Evolutionary conservation across 768 basidiomycete species (phyloP), one percentile per base, ranked within the genome.

Genomic region (Boletus vermiculosoides): DNA sequence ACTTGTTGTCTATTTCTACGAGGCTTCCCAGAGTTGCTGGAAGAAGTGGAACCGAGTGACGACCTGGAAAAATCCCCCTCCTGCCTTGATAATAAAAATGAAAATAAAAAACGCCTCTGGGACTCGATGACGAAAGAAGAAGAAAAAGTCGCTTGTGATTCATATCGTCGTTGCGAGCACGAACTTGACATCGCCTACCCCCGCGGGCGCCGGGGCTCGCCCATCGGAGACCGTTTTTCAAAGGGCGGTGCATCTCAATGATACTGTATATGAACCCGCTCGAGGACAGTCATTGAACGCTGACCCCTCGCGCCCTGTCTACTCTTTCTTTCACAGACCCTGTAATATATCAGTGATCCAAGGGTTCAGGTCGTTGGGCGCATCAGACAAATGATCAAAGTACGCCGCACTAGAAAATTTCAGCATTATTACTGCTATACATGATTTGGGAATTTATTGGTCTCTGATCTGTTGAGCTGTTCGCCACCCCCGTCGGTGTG

Each of bases 391-490:
- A 41, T 47, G 44, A 5, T 22, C n/a, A 9, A 23, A n/a, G 23
- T 18, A 11, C 54, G 22, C 18, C 13, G 18, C 13, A 28, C n/a
- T n/a, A n/a, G 16, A n/a, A 3, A 22, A n/a, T 2, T n/a, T 25
- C 15, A 11, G 22, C 16, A 5, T 40, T 46, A 10, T 33, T 28
- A 41, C 30, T 31, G 40, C n/a, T 52, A 10, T 55, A 56, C 60
- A 59, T 12, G 45, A 34, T 31, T 37, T 12, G 36, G 1, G 22
- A 31, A 41, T 37, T 55, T 13, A 62, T 37, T 45, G 44, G 11
- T 20, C 42, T 46, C 40, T 56, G 36, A 70, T 53, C 15, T 63
- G 64, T 51, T 58, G 64, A n/a, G 66, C 68, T 69, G 51, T 56
- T 64, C n/a, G 28, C 18, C 45, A 16, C 22, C 45, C 25, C 36